Evolutionary conservation across 2,329 filamentous ascomycete species (phyloP).

Genomic region (Arthrobotrys entomopaga): DNA sequence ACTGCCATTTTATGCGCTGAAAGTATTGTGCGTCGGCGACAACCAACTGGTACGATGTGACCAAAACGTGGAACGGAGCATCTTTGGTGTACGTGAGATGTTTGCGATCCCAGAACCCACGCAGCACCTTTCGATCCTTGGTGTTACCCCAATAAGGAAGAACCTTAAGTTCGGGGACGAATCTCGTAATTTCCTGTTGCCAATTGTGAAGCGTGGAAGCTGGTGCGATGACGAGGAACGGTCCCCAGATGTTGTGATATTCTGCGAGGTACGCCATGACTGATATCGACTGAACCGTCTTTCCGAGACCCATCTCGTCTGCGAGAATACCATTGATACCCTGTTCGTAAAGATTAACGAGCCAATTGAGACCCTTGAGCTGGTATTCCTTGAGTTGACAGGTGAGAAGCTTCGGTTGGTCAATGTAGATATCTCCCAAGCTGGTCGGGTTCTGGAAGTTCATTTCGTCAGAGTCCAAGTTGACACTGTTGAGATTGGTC

Average conservation of each 20-base stretch:
- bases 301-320: constrained; percentile 99
- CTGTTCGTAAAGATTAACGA: constrained; percentile 98
- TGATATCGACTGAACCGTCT: constrained; percentile 98
- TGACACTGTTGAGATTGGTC: constrained; percentile 2
- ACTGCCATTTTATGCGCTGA: constrained; percentile 99
- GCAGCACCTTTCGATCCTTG: constrained; percentile 90
- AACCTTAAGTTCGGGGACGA: constrained; percentile 93
- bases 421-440: constrained; percentile 90
- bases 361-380: constrained; percentile 98
- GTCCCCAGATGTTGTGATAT: constrained; percentile 97
- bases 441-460: constrained; percentile 99
- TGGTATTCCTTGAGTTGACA: constrained; percentile 98
- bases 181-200: constrained; percentile 97
- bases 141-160: constrained; percentile 97
- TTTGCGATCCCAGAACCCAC: constrained; percentile 99
- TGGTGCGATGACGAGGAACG: constrained; percentile 94
- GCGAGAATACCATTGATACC: constrained; percentile 99
- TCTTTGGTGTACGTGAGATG: constrained; percentile 95
- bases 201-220: constrained; percentile 98
- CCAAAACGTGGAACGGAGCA: constrained; percentile 91
- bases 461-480: constrained; percentile 86
- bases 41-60: constrained; percentile 97
- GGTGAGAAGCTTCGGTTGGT: constrained; percentile 91
- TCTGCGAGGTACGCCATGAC: constrained; percentile 99
- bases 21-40: constrained; percentile 97